A percentile compares a stretch with the other conserved stretches of the same genome.
phyloP scores from a whole-genome alignment of 164 flowering plant species.

The Aristolochia californica region DNA sequence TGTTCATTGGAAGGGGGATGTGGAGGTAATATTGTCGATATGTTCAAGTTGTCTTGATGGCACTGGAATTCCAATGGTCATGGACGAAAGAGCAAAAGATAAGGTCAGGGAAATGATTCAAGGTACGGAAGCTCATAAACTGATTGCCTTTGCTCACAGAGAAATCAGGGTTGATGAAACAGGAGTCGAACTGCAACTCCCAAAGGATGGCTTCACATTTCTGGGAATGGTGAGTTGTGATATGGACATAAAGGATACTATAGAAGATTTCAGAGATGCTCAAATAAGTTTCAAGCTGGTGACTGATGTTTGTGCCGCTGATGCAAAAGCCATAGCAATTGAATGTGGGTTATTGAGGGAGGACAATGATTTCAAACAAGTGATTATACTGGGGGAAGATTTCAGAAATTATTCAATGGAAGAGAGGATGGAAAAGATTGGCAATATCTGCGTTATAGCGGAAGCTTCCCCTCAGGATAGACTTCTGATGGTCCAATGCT shows the following conservation, averaged over 20 bases:
- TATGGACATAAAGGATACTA: conserved; percentile 23
- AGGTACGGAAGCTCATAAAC: conserved; percentile 23
- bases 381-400: conserved; percentile 26
- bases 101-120: conserved; percentile 13
- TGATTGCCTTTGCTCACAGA: conserved; percentile 24
- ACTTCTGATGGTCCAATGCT: conserved; percentile 32
- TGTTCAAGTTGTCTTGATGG: conserved; percentile 29
- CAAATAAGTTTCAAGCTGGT: conserved; percentile 32
- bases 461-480: conserved; percentile 34
- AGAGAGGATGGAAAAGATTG: conserved; percentile 27
- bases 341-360: conserved; percentile 27
- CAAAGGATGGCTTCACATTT: conserved; percentile 16
- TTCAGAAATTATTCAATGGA: conserved; percentile 27
- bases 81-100: conserved; percentile 8
- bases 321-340: conserved; percentile 28
- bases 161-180: conserved; percentile 9
- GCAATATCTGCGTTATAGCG: conserved; percentile 29
- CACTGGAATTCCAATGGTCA: conserved; percentile 5
- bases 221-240: conserved; percentile 27
- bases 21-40: conserved; percentile 54
- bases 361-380: conserved; percentile 13
- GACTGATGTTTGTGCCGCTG: conserved; percentile 28
- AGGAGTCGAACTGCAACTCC: conserved; percentile 6
- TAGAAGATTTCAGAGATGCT: conserved; percentile 21
- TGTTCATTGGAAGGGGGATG: conserved; percentile 66